phyloP scores from a whole-genome alignment of 208 protist genomes.

The Strigomonas galati region DNA sequence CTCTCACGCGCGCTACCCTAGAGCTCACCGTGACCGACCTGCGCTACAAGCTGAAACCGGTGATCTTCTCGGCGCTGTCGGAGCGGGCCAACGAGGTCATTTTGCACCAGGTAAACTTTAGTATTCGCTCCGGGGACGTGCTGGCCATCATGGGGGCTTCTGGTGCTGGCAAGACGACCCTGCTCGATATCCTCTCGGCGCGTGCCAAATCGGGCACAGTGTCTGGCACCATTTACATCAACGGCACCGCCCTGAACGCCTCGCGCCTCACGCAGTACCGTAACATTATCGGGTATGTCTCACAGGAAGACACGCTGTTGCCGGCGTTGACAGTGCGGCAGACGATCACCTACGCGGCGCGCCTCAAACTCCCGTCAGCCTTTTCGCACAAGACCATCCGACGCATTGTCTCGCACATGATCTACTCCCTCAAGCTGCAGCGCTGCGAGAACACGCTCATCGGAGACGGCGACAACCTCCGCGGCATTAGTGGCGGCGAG shows the following conservation, averaged over 20 bases:
- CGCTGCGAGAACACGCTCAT: slow-evolving; percentile 79
- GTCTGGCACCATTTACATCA: slow-evolving; percentile 57
- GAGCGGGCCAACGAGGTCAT: slow-evolving; percentile 41
- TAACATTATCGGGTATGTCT: slow-evolving; percentile 89
- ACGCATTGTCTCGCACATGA: slow-evolving; percentile 60
- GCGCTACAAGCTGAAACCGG: slow-evolving; percentile 45
- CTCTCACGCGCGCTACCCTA: slow-evolving; percentile 40
- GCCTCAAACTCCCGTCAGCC: slow-evolving; percentile 83
- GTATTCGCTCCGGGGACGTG: slow-evolving; percentile 72
- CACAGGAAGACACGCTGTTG: slow-evolving; percentile 90
- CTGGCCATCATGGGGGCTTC: slow-evolving; percentile 89
- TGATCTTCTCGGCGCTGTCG: slow-evolving; percentile 32
- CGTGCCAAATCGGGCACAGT: slow-evolving; percentile 50
- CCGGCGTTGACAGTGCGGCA: slow-evolving; percentile 83
- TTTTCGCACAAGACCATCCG: slow-evolving; percentile 70
- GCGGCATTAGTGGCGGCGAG: slow-evolving; percentile 91
- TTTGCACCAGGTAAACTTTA: slow-evolving; percentile 76
- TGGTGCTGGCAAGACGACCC: slow-evolving; percentile 89
- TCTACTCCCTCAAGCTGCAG: slow-evolving; percentile 62
- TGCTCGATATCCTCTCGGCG: slow-evolving; percentile 81
- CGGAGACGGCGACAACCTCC: slow-evolving; percentile 52
- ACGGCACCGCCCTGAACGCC: slow-evolving; percentile 53
- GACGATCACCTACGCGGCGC: slow-evolving; percentile 85
- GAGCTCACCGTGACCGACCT: slow-evolving; percentile 54
- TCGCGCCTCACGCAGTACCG: slow-evolving; percentile 48